A percentile compares a stretch with the other conserved stretches of the same genome.
These are phyloP conservation scores for Ogataea siamensis DNA, from an alignment of 805 yeast genomes.

Conservation along the genomic window DNA sequence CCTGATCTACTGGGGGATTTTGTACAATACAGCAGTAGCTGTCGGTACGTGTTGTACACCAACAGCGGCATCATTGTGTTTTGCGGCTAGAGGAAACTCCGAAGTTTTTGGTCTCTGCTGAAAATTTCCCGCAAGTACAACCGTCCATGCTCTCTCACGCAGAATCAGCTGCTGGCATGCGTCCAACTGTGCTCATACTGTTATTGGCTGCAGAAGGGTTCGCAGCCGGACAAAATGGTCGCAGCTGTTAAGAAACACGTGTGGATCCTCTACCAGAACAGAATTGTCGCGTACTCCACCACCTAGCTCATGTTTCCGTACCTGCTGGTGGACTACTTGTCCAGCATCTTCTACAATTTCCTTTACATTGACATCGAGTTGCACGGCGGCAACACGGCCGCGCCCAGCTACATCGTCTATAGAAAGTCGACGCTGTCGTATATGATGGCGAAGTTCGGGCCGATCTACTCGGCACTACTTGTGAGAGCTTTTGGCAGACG, in stretches of 20 bases:
- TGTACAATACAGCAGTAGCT: constrained; percentile 9
- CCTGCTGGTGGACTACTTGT: constrained; percentile 29
- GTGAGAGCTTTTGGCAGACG: constrained; percentile 41
- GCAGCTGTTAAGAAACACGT: constrained; percentile 17
- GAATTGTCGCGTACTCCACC: constrained; percentile 36
- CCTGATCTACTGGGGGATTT: constrained; percentile 14
- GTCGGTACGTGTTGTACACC: constrained; percentile 36
- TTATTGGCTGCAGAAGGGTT: background rate
- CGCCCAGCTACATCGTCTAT: constrained; percentile 36
- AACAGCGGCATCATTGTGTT: constrained; percentile 24
- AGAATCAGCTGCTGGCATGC: constrained; percentile 40
- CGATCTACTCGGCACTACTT: background rate
- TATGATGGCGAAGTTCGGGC: constrained; percentile 40
- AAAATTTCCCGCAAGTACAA: constrained; percentile 43
- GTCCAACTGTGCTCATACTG: constrained; percentile 27
- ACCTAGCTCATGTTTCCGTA: constrained; percentile 1
- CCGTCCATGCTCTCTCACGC: constrained; percentile 36
- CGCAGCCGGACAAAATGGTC: constrained; percentile 28
- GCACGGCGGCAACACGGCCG: constrained; percentile 43
- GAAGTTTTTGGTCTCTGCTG: constrained; percentile 29
- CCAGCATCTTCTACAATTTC: constrained; percentile 49
- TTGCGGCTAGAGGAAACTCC: constrained; percentile 40
- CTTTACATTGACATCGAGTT: constrained; percentile 45
- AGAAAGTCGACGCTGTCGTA: constrained; percentile 44
- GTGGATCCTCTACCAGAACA: constrained; percentile 27